Percentiles rank a stretch among this genome's conserved stretches.
phyloP scores from a whole-genome alignment of 1,139 yeast species.

The Lodderomyces elongisporus region DNA sequence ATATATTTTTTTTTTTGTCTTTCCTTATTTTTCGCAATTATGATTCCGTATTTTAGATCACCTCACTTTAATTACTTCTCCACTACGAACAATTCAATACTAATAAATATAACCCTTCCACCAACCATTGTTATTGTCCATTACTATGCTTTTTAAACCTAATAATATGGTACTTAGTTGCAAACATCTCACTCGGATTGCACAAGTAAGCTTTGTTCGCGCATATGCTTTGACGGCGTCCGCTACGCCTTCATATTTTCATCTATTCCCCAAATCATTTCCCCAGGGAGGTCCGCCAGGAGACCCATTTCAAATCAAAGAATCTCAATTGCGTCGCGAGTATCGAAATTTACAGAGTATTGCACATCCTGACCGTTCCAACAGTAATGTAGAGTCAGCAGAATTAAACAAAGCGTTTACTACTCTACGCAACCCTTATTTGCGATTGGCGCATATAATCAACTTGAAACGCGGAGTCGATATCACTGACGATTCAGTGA shows the following conservation, averaged over 20 bases:
- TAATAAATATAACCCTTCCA: no score
- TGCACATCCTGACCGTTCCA: slow-evolving; percentile 71
- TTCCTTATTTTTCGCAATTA: no score
- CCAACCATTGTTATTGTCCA: no score
- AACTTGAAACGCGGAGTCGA: slow-evolving; percentile 35
- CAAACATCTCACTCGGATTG: neutral
- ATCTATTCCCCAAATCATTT: slow-evolving; percentile 70
- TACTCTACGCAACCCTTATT: slow-evolving; percentile 63
- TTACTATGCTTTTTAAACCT: no score
- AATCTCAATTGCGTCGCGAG: slow-evolving; percentile 59
- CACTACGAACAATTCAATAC: no score
- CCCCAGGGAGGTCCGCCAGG: slow-evolving; percentile 65
- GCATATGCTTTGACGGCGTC: no score
- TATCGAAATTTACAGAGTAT: slow-evolving; percentile 66
- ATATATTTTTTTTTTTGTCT: no score
- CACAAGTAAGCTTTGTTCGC: no score
- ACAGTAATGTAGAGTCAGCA: slow-evolving; percentile 31
- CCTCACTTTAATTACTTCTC: no score
- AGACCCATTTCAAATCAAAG: slow-evolving; percentile 56
- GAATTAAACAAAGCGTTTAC: slow-evolving; percentile 72
- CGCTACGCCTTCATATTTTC: slow-evolving; percentile 35
- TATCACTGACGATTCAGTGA: slow-evolving; percentile 35
- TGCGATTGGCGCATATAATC: slow-evolving; percentile 45
- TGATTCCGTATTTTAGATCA: no score
- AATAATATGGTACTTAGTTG: neutral